phyloP scores from a whole-genome alignment of 1,284 basidiomycete species.

The Grifola frondosa region DNA sequence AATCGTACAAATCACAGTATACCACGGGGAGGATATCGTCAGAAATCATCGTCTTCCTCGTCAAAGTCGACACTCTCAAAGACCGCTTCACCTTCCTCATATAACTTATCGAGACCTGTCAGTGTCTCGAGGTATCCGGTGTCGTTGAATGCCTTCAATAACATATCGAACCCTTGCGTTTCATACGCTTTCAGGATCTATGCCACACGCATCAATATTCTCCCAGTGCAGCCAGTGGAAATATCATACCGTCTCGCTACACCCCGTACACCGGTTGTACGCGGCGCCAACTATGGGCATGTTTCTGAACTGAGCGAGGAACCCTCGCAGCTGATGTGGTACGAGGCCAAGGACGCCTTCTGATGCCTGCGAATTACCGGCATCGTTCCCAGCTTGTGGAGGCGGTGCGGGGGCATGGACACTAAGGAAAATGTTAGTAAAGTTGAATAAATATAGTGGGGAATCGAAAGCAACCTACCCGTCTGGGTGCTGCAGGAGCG shows the following conservation, averaged over 20 bases:
- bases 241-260: slow-evolving; percentile 68
- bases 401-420: slow-evolving; percentile 67
- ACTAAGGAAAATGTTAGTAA: slow-evolving; percentile 35
- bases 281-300: slow-evolving; percentile 84
- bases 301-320: slow-evolving; percentile 83
- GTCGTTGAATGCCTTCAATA: slow-evolving; percentile 85
- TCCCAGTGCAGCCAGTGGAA: background rate
- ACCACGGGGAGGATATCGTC: no score
- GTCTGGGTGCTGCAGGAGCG: slow-evolving; percentile 86
- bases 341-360: slow-evolving; percentile 78
- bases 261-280: slow-evolving; percentile 89
- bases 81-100: slow-evolving; percentile 76
- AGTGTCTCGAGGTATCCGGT: slow-evolving; percentile 77
- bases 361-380: slow-evolving; percentile 32
- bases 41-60: slow-evolving; percentile 47
- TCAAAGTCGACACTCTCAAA: slow-evolving; percentile 78
- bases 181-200: slow-evolving; percentile 65
- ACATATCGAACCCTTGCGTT: slow-evolving; percentile 73
- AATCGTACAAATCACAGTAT: no score
- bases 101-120: slow-evolving; percentile 85
- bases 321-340: slow-evolving; percentile 93
- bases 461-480: no score
- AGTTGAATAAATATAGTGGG: background rate
- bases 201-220: background rate
- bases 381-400: slow-evolving; percentile 39